These are phyloP conservation scores for Neopestalotiopsis sp. DNA, from an alignment of 2,329 filamentous ascomycete species.

Conservation along the genomic window DNA sequence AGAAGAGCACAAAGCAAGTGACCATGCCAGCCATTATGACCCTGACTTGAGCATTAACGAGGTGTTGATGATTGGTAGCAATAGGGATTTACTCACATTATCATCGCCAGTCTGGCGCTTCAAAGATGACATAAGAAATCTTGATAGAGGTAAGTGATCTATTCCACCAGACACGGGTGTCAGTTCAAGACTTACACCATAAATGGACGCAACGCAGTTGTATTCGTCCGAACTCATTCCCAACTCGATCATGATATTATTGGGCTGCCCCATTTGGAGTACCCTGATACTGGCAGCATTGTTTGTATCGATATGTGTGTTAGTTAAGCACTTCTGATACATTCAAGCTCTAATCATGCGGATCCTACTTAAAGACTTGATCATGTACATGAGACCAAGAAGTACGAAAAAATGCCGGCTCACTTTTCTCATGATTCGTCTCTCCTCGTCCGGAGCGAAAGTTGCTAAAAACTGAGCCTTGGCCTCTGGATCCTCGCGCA, in stretches of 20 bases:
- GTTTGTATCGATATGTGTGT: conserved; percentile 40
- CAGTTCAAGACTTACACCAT: conserved; percentile 36
- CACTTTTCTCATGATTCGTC: conserved; percentile 45
- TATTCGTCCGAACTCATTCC: conserved; percentile 46
- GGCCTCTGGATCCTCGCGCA: conserved; percentile 29
- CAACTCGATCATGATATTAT: conserved; percentile 44
- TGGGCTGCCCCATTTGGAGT: conserved; percentile 43
- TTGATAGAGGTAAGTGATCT: background rate
- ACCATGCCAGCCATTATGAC: conserved; percentile 46
- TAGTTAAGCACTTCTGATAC: background rate
- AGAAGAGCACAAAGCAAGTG: conserved; percentile 49
- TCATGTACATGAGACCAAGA: conserved; percentile 47
- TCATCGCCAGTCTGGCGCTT: conserved; percentile 45
- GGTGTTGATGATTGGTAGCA: background rate
- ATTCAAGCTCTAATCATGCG: background rate
- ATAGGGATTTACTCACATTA: conserved; percentile 34
- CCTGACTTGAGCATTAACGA: conserved; percentile 19
- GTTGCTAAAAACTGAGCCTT: conserved; percentile 39
- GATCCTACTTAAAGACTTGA: conserved; percentile 41
- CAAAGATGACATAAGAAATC: conserved; percentile 47
- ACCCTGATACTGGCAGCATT: conserved; percentile 49
- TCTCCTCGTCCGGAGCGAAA: conserved; percentile 45
- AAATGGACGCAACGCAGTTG: conserved; percentile 46
- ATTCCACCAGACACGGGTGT: background rate
- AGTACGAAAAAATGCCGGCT: conserved; percentile 42